Base-by-base conservation (phyloP, 2,329 filamentous ascomycete species). In the Aureobasidium pullulans region DNA sequence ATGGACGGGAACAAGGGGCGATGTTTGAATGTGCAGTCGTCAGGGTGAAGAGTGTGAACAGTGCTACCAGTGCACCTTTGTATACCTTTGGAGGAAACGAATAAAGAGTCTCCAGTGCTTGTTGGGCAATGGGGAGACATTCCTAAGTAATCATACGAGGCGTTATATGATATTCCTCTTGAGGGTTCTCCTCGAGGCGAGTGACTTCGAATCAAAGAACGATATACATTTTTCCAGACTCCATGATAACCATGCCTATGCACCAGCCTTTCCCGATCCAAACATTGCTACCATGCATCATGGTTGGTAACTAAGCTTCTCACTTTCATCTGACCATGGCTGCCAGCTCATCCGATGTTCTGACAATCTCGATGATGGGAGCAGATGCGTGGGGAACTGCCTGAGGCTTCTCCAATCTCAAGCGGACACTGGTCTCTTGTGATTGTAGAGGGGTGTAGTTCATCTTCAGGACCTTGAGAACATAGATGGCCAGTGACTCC, bases 381-480 rank as follows among this genome's bases (percentile, higher is more conserved):
- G 84, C 85, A 64, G 90, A 87, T 1, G 88, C 88, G 66, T 87
- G 82, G 0, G 84, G 81, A 19, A 91, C 85, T 0, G 88, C 88
- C 11, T 86, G 84, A 2, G 88, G 88, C 74, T 91, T 91, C 71
- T 85, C 84, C 54, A 91, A 74, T 28, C 76, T 75, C 39, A 91
- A 78, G 61, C 77, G 80, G 53, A 91, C 74, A 60, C 77, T 77
- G 72, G 81, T 80, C 15, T 48, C 57, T 15, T 7, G 29, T 4
- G 28, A 34, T 37, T 46, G 48, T 6, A 59, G 10, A 44, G 57
- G 57, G 6, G 40, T 15, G 39, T 73, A 71, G 42, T 60, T 62
- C 39, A 62, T 61, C 46, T 63, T 59, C 34, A 75, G 67, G 43
- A 76, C 71, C 39, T 69, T 68, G 63, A 75, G 70, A 2, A 78